phyloP scores from a whole-genome alignment of 306 rosid genomes.

The Fagus sylvatica region DNA sequence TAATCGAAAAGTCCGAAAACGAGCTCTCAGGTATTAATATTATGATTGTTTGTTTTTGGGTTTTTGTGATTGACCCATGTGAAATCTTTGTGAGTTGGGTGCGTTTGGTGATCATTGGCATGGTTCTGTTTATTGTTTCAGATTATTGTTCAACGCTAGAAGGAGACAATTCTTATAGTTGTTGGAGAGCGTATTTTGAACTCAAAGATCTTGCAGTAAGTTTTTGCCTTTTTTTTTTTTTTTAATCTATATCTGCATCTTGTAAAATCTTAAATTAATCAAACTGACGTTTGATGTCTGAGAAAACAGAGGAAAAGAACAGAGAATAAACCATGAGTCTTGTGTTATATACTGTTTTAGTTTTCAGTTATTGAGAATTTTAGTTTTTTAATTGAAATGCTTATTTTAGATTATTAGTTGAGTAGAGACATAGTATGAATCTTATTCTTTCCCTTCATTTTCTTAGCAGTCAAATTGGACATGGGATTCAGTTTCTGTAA shows the following conservation, averaged over 20 bases:
- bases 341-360: not conserved
- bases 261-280: not conserved
- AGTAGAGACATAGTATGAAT: no score
- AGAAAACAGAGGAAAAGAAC: not conserved
- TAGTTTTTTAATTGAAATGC: no score
- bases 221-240: slow-evolving; percentile 14
- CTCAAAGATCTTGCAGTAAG: slow-evolving; percentile 80
- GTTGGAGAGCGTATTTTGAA: slow-evolving; percentile 94
- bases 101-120: not conserved
- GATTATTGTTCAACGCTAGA: slow-evolving; percentile 85
- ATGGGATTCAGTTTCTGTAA: not conserved
- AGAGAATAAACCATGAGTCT: not conserved
- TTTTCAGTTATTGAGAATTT: no score
- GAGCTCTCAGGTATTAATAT: slow-evolving; percentile 55
- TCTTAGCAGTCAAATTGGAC: no score
- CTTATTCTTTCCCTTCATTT: no score
- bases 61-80: not conserved
- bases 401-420: no score
- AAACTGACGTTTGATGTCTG: slow-evolving; percentile 6
- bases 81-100: not conserved
- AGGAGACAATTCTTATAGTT: slow-evolving; percentile 82
- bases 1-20: slow-evolving; percentile 70
- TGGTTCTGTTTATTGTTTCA: slow-evolving; percentile 18
- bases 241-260: not conserved
- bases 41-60: not conserved